phyloP scores from a whole-genome alignment of 2,329 filamentous ascomycete species.

The Venturia effusa region DNA sequence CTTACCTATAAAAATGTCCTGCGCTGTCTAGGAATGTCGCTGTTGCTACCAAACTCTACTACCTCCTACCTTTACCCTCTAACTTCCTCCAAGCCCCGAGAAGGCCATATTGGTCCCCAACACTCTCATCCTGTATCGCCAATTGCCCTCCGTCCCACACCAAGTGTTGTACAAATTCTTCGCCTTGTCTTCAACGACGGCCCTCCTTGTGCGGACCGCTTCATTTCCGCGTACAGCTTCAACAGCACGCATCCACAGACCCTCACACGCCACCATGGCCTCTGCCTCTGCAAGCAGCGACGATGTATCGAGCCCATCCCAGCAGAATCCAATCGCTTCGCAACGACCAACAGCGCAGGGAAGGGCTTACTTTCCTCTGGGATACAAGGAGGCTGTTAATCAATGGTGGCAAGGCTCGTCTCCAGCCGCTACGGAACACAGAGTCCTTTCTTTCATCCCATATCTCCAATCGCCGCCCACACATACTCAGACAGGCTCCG shows the following conservation, averaged over 20 bases:
- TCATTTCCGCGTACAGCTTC: not conserved
- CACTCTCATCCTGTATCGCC: not conserved
- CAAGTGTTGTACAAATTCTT: not conserved
- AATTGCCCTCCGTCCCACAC: not conserved
- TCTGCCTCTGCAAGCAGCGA: not conserved
- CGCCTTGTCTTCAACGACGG: not conserved
- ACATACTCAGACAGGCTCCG: constrained; percentile 52
- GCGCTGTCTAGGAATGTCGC: not conserved
- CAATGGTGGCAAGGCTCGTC: constrained; percentile 94
- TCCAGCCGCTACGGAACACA: constrained; percentile 74
- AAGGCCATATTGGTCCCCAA: not conserved
- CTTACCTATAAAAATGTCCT: not conserved
- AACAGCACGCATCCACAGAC: not conserved
- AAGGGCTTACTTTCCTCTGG: constrained; percentile 58
- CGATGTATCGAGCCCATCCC: constrained; percentile 16
- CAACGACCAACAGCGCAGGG: constrained; percentile 25
- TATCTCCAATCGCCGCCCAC: constrained; percentile 63
- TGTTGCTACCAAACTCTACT: not conserved
- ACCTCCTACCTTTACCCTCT: not conserved
- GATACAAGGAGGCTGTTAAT: constrained; percentile 81
- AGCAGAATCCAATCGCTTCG: constrained; percentile 38
- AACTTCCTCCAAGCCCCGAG: too few relatives aligned
- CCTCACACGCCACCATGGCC: not conserved
- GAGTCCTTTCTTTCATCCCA: constrained; percentile 76
- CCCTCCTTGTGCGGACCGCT: not conserved